These are phyloP conservation scores for Aphanomyces astaci DNA, from an alignment of 352 stramenopile species.

Conservation along the genomic window DNA sequence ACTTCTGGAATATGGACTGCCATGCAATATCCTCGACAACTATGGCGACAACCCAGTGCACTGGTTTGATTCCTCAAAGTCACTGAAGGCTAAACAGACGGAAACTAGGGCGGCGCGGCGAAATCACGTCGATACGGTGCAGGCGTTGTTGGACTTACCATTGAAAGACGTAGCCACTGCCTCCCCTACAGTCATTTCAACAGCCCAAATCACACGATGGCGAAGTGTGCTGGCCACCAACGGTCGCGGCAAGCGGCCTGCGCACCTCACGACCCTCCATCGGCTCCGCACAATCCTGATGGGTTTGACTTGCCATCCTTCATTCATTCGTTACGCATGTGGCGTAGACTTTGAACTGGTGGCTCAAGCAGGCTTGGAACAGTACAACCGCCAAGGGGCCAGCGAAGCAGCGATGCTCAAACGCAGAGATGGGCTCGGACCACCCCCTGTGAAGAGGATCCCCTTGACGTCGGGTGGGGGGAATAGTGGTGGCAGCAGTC, in stretches of 20 bases:
- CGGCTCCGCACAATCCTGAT: background rate
- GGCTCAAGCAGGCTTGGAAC: background rate
- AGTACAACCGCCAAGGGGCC: background rate
- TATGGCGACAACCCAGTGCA: conserved; percentile 55
- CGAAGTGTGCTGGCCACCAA: background rate
- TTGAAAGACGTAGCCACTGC: background rate
- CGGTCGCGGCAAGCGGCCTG: background rate
- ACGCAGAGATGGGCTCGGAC: background rate
- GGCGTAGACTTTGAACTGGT: background rate
- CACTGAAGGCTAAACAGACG: too few species aligned
- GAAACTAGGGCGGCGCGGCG: conserved; percentile 51
- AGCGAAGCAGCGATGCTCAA: background rate
- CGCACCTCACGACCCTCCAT: conserved; percentile 4
- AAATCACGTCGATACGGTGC: conserved; percentile 51
- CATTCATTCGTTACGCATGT: too few species aligned
- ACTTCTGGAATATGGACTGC: conserved; percentile 38
- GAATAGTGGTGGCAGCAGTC: background rate
- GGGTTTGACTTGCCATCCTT: background rate
- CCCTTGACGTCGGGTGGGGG: too few species aligned
- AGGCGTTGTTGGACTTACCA: conserved; percentile 35
- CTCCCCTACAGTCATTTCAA: background rate
- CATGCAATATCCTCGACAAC: conserved; percentile 36
- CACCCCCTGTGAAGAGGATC: background rate
- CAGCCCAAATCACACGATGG: background rate
- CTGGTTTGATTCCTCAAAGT: too few species aligned